Evolutionary conservation across 441 rosid species (phyloP), one percentile per base, ranked within the genome.

Genomic region (Pelargonium australe): DNA sequence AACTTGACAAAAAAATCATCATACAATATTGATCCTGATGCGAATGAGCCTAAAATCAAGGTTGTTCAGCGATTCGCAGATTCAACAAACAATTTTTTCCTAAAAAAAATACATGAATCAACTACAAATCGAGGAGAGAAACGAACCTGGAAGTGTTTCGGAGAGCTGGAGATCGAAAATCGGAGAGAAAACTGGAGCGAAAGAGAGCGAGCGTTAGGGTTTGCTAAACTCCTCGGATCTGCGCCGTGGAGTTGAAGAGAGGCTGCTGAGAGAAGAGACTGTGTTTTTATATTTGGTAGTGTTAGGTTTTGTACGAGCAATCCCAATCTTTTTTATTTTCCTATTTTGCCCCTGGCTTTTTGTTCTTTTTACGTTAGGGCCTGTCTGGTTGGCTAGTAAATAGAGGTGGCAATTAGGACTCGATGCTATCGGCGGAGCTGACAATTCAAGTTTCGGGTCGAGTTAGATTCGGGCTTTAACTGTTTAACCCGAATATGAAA

Each of bases 191-290:
- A 25, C 1, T 25, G 28, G 28, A 25, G 28, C 28, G 28, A 25
- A 25, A 25, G 28, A 25, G 28, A 25, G 28, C 28, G 28, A 25
- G 47, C 7, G 58, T 69, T 76, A 74, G 75, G 82, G 83, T 78
- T 76, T 69, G 75, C 83, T 83, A 84, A 86, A 87, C 96, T 90
- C 96, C 88, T 87, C 85, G 87, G 94, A 90, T 88, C 91, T 85
- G 84, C 82, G 85, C 90, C 91, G 89, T 84, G 88, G 92, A 87
- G 96, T 82, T 83, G 75, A 65, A 65, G 65, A 67, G 41, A 10
- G 55, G 55, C 55, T 49, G 55, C 12, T 49, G 55, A 10, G n/a
- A 47, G 68, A 60, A 40, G 57, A 65, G 67, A 25, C 28, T 25
- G 28, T 65, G 62, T 73, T 71, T 66, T 70, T 70, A 70, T 10